Conservation (phyloP, 257 asterid species). For the Agastache rugosa region DNA sequence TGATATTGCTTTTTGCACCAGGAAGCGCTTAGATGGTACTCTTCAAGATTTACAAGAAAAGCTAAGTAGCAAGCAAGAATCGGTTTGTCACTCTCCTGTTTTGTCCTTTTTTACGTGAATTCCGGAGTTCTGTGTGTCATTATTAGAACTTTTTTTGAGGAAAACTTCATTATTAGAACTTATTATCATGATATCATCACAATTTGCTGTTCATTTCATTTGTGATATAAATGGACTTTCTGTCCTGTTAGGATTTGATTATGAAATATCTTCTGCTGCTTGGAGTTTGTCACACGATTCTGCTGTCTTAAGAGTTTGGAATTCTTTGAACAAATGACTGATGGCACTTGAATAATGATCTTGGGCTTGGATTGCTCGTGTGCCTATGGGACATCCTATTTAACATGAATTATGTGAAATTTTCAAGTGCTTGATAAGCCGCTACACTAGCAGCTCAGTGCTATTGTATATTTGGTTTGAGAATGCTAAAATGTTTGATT, state of each 20-base stretch:
- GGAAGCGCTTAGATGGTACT: slow-evolving; percentile 83
- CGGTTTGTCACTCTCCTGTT: slow-evolving; percentile 54
- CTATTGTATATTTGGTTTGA: not conserved
- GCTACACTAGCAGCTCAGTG: not conserved
- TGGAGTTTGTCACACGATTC: slow-evolving; percentile 6
- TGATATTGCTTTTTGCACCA: slow-evolving; percentile 39
- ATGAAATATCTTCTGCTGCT: slow-evolving; percentile 7
- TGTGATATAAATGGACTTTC: not conserved
- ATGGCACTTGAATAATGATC: not conserved
- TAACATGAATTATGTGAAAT: not conserved
- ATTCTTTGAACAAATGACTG: not conserved
- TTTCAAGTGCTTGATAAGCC: not conserved
- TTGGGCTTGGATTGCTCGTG: not conserved
- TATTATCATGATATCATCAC: not conserved
- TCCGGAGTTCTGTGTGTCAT: not conserved
- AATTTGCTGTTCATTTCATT: slow-evolving; percentile 1
- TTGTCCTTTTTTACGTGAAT: slow-evolving; percentile 12
- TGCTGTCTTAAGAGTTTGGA: not conserved
- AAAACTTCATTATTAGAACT: too few species aligned
- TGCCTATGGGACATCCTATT: not conserved
- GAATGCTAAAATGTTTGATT: not conserved
- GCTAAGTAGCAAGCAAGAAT: slow-evolving; percentile 92
- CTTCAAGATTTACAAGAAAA: slow-evolving; percentile 95
- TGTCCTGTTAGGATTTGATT: slow-evolving; percentile 32
- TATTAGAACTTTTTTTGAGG: too few species aligned